These are phyloP conservation scores for Picea abies DNA, from an alignment of 83 land plant genomes.

Conservation along the genomic window DNA sequence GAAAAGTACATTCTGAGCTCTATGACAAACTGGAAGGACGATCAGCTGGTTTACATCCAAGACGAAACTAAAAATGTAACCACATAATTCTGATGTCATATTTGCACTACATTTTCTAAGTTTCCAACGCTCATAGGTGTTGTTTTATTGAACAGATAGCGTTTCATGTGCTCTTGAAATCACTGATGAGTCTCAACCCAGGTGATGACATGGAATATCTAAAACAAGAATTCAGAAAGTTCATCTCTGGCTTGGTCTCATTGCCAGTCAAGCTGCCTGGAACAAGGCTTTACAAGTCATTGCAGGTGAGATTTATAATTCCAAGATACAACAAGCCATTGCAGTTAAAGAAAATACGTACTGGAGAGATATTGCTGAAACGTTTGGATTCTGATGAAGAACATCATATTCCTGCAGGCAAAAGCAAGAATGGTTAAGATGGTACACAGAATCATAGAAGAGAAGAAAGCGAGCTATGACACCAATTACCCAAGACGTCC, in stretches of 20 bases:
- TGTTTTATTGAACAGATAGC: slow-evolving; percentile 40
- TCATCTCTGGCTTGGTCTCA: slow-evolving; percentile 59
- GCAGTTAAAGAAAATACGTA: background rate
- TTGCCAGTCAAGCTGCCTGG: slow-evolving; percentile 64
- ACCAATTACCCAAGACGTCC: slow-evolving; percentile 5
- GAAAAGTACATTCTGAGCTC: slow-evolving; percentile 27
- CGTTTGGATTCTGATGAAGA: background rate
- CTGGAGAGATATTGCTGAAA: background rate
- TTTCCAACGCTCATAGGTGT: background rate
- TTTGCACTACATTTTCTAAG: background rate
- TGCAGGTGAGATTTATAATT: slow-evolving; percentile 45
- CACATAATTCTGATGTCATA: background rate
- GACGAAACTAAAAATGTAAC: slow-evolving; percentile 30
- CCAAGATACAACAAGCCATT: background rate
- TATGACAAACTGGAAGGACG: slow-evolving; percentile 36
- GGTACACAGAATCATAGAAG: slow-evolving; percentile 40
- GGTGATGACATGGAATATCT: slow-evolving; percentile 55
- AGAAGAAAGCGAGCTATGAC: slow-evolving; percentile 17
- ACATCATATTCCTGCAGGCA: slow-evolving; percentile 35
- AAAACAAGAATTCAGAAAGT: slow-evolving; percentile 54
- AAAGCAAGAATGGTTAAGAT: slow-evolving; percentile 56
- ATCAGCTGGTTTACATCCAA: slow-evolving; percentile 37
- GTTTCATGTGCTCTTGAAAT: slow-evolving; percentile 60
- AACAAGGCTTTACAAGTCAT: slow-evolving; percentile 48
- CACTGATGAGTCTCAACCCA: slow-evolving; percentile 54